Evolutionary conservation across 805 yeast genomes (phyloP).

Genomic region (Kluyveromyces lactis): DNA sequence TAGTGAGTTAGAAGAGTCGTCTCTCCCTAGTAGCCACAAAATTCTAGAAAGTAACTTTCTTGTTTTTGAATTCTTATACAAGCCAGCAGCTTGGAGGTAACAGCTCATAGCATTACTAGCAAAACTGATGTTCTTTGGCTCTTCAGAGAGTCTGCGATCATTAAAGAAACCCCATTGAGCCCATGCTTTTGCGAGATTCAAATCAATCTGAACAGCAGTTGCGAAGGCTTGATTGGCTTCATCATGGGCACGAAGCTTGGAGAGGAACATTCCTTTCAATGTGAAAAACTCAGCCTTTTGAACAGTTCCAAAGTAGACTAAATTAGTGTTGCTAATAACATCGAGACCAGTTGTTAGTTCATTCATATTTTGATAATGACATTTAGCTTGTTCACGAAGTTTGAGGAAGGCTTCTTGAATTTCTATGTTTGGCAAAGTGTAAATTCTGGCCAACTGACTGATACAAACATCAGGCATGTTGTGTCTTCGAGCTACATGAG

Average conservation of each 20-base stretch:
- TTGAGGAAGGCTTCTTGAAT: constrained; percentile 96
- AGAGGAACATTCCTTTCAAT: constrained; percentile 94
- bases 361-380: constrained; percentile 86
- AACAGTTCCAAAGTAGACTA: constrained; percentile 93
- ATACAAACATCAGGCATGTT: constrained; percentile 96
- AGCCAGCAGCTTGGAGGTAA: constrained; percentile 94
- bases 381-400: constrained; percentile 93
- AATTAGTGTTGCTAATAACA: constrained; percentile 90
- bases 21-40: constrained; percentile 87
- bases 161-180: constrained; percentile 99
- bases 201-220: constrained; percentile 92
- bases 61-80: constrained; percentile 87
- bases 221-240: constrained; percentile 98
- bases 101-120: constrained; percentile 95
- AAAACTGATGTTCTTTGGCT: constrained; percentile 67
- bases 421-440: constrained; percentile 93
- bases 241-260: constrained; percentile 80
- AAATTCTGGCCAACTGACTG: constrained; percentile 84
- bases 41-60: constrained; percentile 82
- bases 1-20: constrained; percentile 72
- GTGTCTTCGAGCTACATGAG: constrained; percentile 96
- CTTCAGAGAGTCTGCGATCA: constrained; percentile 78
- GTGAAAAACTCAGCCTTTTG: constrained; percentile 98
- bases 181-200: constrained; percentile 96
- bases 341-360: constrained; percentile 93